phyloP scores from a whole-genome alignment of 2,329 filamentous ascomycete genomes.

The Dactylellina leptospora region DNA sequence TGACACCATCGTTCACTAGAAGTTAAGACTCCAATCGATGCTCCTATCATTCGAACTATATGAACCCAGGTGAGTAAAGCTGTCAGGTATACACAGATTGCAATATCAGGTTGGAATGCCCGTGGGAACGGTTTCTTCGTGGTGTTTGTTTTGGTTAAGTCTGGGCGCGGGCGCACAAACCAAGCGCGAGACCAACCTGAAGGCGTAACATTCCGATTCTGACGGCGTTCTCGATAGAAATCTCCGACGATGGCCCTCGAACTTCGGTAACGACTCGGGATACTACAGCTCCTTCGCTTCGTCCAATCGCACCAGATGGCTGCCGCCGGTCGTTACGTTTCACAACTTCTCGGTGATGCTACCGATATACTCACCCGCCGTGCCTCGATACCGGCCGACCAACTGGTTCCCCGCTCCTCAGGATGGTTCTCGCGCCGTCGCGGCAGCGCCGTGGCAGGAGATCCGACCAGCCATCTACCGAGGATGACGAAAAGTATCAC shows the following conservation, averaged over 20 bases:
- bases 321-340: slow-evolving; percentile 53
- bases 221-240: slow-evolving; percentile 5
- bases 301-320: slow-evolving; percentile 30
- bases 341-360: slow-evolving; percentile 54
- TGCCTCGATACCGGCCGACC: slow-evolving; percentile 42
- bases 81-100: too few species aligned
- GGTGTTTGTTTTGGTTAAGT: slow-evolving; percentile 17
- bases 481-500: slow-evolving; percentile 52
- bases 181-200: not conserved
- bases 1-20: too few species aligned
- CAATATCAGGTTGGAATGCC: not conserved
- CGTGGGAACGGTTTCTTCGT: too few species aligned
- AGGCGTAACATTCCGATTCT: slow-evolving; percentile 17
- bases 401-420: slow-evolving; percentile 24
- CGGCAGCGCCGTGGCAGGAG: slow-evolving; percentile 11
- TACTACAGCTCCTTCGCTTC: not conserved
- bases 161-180: not conserved
- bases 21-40: too few species aligned
- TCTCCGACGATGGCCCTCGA: slow-evolving; percentile 22
- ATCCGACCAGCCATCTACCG: slow-evolving; percentile 48
- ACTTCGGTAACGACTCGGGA: slow-evolving; percentile 24
- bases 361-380: slow-evolving; percentile 54
- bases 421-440: slow-evolving; percentile 51
- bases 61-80: too few species aligned
- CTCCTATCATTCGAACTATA: too few species aligned